These are phyloP conservation scores for Auricularia cornea DNA, from an alignment of 768 basidiomycete genomes.

Conservation along the genomic window DNA sequence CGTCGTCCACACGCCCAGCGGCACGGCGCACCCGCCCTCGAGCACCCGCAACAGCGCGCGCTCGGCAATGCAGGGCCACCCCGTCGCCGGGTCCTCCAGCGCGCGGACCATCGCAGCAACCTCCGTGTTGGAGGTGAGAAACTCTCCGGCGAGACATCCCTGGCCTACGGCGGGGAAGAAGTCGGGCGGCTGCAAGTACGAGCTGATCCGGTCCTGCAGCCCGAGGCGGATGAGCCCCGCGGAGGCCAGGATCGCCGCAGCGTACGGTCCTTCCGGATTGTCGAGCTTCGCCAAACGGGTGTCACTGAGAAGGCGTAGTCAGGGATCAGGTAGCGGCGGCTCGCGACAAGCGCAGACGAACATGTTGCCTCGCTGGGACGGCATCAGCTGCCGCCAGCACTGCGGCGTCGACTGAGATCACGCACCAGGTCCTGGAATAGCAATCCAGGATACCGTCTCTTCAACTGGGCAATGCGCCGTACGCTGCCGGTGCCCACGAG, in stretches of 20 bases:
- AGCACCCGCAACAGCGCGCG: conserved; percentile 77
- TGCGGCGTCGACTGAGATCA: not conserved
- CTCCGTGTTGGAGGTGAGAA: conserved; percentile 51
- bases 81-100: conserved; percentile 49
- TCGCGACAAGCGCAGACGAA: conserved; percentile 31
- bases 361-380: conserved; percentile 63
- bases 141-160: conserved; percentile 84
- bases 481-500: conserved; percentile 97
- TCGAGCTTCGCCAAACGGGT: conserved; percentile 91
- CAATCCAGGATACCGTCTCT: conserved; percentile 64
- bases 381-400: too few species aligned
- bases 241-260: conserved; percentile 79
- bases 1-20: conserved; percentile 69
- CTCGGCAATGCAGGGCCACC: conserved; percentile 74
- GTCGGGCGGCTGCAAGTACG: conserved; percentile 63
- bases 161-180: conserved; percentile 89
- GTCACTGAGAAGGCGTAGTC: conserved; percentile 40
- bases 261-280: conserved; percentile 65
- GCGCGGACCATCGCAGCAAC: conserved; percentile 64
- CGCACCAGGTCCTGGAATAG: conserved; percentile 70
- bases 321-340: too few species aligned
- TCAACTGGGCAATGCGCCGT: conserved; percentile 82
- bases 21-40: conserved; percentile 96
- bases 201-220: conserved; percentile 64
- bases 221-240: conserved; percentile 66